Conservation (phyloP, 2,329 filamentous ascomycete genomes). For the Verticillium longisporum region DNA sequence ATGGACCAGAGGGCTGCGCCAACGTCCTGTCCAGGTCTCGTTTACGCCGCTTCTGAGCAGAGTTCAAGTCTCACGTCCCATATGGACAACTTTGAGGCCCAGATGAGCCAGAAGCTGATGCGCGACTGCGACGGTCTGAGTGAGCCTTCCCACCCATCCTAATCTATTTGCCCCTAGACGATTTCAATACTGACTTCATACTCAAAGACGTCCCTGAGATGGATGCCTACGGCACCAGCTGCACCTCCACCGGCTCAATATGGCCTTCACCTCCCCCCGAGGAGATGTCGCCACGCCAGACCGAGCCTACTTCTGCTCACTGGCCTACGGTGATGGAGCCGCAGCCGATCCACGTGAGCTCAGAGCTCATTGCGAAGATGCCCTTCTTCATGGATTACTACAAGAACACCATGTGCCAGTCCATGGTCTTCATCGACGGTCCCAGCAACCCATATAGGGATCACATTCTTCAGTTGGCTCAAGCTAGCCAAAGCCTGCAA, state of each 20-base stretch:
- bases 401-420: constrained; percentile 83
- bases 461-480: constrained; percentile 72
- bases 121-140: constrained; percentile 50
- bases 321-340: constrained; percentile 41
- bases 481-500: constrained; percentile 74
- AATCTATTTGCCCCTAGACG: not conserved
- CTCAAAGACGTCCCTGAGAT: constrained; percentile 43
- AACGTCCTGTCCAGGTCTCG: constrained; percentile 54
- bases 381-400: constrained; percentile 91
- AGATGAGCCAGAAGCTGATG: constrained; percentile 45
- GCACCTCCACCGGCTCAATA: constrained; percentile 37
- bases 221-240: constrained; percentile 44
- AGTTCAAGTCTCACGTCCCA: constrained; percentile 55
- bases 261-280: constrained; percentile 41
- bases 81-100: constrained; percentile 50
- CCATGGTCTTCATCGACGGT: constrained; percentile 85
- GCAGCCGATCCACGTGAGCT: constrained; percentile 44
- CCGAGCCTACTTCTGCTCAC: constrained; percentile 37
- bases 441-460: constrained; percentile 79
- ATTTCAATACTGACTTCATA: constrained; percentile 13
- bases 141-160: constrained; percentile 25
- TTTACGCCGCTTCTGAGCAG: constrained; percentile 54
- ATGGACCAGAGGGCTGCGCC: constrained; percentile 49
- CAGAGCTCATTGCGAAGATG: constrained; percentile 67
- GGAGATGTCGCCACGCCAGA: constrained; percentile 34